Evolutionary conservation across 805 yeast genomes (phyloP).

Genomic region (Myxozyma vanderwaltii): DNA sequence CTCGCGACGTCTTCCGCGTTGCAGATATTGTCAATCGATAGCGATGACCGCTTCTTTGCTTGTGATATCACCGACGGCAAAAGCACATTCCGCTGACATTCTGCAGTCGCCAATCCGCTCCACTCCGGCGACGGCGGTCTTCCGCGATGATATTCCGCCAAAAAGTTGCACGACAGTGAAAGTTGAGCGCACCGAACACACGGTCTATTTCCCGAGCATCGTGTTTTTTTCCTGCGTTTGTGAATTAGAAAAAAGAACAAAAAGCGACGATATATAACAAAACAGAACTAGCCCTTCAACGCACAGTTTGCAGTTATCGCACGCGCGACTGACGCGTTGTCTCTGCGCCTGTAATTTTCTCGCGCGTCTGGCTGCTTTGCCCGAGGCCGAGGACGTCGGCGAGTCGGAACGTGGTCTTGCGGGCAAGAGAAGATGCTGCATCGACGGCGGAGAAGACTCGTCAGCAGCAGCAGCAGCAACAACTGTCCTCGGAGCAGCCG

Average conservation of each 20-base stretch:
- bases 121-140: conserved; percentile 26
- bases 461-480: not conserved
- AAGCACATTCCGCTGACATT: not conserved
- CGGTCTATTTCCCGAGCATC: conserved; percentile 19
- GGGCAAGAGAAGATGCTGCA: conserved; percentile 3
- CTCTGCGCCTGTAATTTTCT: not conserved
- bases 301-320: conserved; percentile 21
- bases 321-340: conserved; percentile 23
- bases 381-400: not conserved
- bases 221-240: conserved; percentile 16
- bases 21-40: conserved; percentile 1
- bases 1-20: conserved; percentile 5
- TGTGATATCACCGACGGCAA: not conserved
- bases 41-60: not conserved
- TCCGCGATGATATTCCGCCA: conserved; percentile 28
- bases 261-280: too few species aligned
- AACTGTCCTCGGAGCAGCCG: conserved; percentile 1
- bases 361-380: not conserved
- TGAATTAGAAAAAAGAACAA: not conserved
- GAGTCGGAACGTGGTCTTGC: not conserved
- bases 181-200: conserved; percentile 23
- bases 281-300: too few species aligned
- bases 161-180: conserved; percentile 18
- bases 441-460: not conserved
- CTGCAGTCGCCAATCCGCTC: conserved; percentile 1